Evolutionary conservation across 176 grass and related monocot genomes (phyloP).

Genomic region (Alloteropsis semialata): DNA sequence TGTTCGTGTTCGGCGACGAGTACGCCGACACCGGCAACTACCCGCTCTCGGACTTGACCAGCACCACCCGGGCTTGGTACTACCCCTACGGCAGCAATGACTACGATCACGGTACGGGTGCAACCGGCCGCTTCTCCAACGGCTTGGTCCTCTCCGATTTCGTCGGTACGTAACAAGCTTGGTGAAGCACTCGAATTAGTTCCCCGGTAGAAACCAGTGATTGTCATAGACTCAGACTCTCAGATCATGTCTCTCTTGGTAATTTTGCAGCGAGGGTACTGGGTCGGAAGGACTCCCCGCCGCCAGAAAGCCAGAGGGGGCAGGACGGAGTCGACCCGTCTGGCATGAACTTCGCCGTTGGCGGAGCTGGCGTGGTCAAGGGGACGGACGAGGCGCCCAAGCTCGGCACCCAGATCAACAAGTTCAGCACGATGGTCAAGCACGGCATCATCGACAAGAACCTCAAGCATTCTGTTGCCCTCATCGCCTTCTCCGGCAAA

Average conservation of each 20-base stretch:
- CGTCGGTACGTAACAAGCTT: neutral
- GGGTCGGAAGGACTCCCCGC: neutral
- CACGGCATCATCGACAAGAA: slow-evolving; percentile 11
- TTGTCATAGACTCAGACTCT: too few relatives aligned
- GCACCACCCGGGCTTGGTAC: slow-evolving; percentile 29
- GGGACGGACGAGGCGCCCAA: neutral
- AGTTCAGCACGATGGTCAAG: neutral
- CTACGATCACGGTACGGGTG: neutral
- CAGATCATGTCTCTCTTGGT: neutral
- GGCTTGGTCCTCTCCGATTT: slow-evolving; percentile 29
- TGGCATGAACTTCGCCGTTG: slow-evolving; percentile 73
- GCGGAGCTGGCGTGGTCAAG: slow-evolving; percentile 39
- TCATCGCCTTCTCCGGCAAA: slow-evolving; percentile 36
- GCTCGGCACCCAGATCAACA: slow-evolving; percentile 16
- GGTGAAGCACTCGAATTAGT: neutral
- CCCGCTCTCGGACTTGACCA: neutral
- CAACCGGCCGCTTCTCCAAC: slow-evolving; percentile 37
- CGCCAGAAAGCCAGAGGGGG: neutral
- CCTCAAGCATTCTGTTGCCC: slow-evolving; percentile 25
- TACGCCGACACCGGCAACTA: slow-evolving; percentile 36
- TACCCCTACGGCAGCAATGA: slow-evolving; percentile 30
- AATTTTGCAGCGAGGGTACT: neutral
- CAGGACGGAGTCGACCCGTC: neutral
- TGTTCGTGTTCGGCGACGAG: slow-evolving; percentile 41
- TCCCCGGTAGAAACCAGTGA: neutral